phyloP scores from a whole-genome alignment of 2,329 filamentous ascomycete genomes.

The Trichoderma asperellum region DNA sequence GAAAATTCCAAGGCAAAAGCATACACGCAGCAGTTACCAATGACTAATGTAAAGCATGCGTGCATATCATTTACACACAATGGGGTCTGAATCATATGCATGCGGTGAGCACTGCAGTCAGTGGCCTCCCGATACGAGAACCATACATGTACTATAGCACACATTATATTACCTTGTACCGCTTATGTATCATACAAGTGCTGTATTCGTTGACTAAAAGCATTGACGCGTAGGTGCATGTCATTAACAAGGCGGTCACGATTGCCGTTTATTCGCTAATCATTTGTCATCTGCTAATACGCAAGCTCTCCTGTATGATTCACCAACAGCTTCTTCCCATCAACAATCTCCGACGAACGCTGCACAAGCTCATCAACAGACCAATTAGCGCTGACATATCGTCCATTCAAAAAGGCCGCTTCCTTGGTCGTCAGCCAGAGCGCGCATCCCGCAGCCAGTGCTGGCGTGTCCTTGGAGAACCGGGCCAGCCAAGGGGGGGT shows the following conservation, averaged over 20 bases:
- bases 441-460: slow-evolving; percentile 11
- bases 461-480: background rate
- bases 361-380: slow-evolving; percentile 22
- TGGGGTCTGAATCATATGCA: background rate
- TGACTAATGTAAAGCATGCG: background rate
- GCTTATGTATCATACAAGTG: background rate
- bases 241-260: background rate
- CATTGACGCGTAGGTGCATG: background rate
- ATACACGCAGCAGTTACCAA: background rate
- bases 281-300: background rate
- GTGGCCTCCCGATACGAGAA: background rate
- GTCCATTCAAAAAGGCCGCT: slow-evolving; percentile 13
- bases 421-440: slow-evolving; percentile 21
- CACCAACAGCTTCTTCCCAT: background rate
- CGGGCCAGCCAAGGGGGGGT: background rate
- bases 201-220: background rate
- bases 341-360: slow-evolving; percentile 11
- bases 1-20: background rate
- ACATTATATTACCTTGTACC: background rate
- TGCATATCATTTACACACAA: background rate
- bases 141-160: no score
- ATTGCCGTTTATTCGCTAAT: background rate
- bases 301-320: slow-evolving; percentile 13
- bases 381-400: slow-evolving; percentile 17
- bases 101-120: background rate